Evolutionary conservation across 2,329 filamentous ascomycete genomes (phyloP).

Genomic region (Verticillium longisporum): DNA sequence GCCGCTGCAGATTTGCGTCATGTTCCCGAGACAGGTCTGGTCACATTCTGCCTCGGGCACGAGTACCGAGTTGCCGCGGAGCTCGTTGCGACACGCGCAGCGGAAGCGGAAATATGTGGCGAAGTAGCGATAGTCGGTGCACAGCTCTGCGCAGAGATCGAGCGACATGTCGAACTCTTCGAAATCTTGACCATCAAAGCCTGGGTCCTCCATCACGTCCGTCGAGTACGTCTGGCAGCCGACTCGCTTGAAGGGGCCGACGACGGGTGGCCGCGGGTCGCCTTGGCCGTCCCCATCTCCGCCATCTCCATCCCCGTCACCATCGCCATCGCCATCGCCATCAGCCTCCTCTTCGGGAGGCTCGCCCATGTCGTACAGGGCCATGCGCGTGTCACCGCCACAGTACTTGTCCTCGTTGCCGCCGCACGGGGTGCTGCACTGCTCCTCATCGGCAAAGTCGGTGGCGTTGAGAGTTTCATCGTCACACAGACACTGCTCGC

Average conservation of each 20-base stretch:
- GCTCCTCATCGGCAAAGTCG: slow-evolving; percentile 17
- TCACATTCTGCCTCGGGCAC: background rate
- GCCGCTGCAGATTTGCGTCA: background rate
- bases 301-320: background rate
- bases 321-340: background rate
- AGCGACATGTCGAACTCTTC: background rate
- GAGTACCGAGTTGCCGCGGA: background rate
- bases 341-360: background rate
- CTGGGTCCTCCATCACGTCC: background rate
- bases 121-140: background rate
- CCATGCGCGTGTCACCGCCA: slow-evolving; percentile 22
- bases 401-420: slow-evolving; percentile 25
- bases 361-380: slow-evolving; percentile 19
- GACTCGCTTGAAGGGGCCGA: background rate
- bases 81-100: background rate
- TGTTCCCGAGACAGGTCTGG: background rate
- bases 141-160: background rate
- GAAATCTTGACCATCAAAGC: background rate
- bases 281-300: background rate
- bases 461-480: slow-evolving; percentile 20
- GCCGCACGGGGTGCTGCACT: slow-evolving; percentile 25
- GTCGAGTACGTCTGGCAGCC: background rate
- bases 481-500: slow-evolving; percentile 30
- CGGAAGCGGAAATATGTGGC: background rate
- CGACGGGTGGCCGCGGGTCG: background rate